These are phyloP conservation scores for Panus rudis DNA, from an alignment of 768 basidiomycete species.

Conservation along the genomic window DNA sequence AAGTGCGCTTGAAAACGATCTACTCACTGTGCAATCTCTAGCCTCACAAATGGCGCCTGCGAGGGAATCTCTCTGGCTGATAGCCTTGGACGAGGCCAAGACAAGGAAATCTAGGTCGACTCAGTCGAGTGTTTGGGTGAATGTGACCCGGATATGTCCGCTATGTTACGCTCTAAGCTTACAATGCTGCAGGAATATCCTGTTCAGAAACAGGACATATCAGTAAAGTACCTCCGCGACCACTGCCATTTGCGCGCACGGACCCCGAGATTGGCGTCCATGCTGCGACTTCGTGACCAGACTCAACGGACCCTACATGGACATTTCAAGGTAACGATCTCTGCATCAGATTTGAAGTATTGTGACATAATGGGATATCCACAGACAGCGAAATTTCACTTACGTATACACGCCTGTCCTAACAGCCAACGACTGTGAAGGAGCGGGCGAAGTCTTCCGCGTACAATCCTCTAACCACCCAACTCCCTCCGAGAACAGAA, in stretches of 20 bases:
- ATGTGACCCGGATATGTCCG: constrained; percentile 39
- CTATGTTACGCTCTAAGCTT: no score
- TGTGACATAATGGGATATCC: no score
- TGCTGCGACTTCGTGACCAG: constrained; percentile 65
- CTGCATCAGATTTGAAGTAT: no score
- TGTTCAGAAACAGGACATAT: constrained; percentile 83
- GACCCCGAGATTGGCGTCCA: constrained; percentile 61
- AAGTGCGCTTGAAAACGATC: constrained; percentile 23
- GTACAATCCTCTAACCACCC: constrained; percentile 38
- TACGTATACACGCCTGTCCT: constrained; percentile 82
- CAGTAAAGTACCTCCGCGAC: constrained; percentile 75
- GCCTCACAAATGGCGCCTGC: constrained; percentile 50
- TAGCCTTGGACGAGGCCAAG: constrained; percentile 47
- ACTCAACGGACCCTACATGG: constrained; percentile 50
- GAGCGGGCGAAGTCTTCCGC: constrained; percentile 87
- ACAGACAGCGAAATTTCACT: constrained; percentile 73
- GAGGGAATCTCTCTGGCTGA: constrained; percentile 39
- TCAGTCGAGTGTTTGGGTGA: constrained; percentile 43
- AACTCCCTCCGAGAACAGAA: constrained; percentile 4
- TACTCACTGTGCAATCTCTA: no score
- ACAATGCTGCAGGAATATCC: constrained; percentile 72
- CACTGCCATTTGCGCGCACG: constrained; percentile 84
- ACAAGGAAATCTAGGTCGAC: constrained; percentile 44
- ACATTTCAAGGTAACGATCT: constrained; percentile 75
- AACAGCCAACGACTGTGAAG: constrained; percentile 92